Base-by-base conservation (phyloP, 1,139 yeast genomes). In the Pichia kudriavzevii region DNA sequence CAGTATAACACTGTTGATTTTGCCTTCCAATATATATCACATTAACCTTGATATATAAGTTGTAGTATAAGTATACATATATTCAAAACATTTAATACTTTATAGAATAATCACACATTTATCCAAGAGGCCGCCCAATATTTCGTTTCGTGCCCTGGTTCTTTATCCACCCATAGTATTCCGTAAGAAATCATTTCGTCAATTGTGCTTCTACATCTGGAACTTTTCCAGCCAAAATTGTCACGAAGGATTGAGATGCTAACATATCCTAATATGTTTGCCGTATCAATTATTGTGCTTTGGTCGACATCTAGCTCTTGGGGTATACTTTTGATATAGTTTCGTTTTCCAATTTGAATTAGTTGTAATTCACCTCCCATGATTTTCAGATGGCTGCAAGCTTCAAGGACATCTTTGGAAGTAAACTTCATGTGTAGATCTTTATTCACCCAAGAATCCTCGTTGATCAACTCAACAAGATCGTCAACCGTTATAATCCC, bases 21-120 rank as follows among this genome's bases (percentile, higher is more conserved):
- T 61, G 94, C 87, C 5, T 91, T 93, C 63, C 97, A 91, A 60
- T 91, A 88, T 56, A 77, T 88, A 24, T 87, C 96, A 1, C 97
- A 91, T 59, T 54, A 40, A 37, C 13, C 17, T 22, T 11, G n/a
- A n/a, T n/a, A n/a, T n/a, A n/a, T n/a, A n/a, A n/a, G n/a, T n/a
- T n/a, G n/a, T n/a, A n/a, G n/a, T n/a, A n/a, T n/a, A n/a, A n/a
- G 11, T 16, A 24, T 15, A 24, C 26, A 19, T 21, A 32, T 11
- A n/a, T 13, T n/a, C n/a, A n/a, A n/a, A n/a, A n/a, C n/a, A 19
- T 17, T 26, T 21, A 16, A 12, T 16, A 2, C 20, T 15, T 21
- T 27, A 16, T 16, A 26, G 24, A 14, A 9, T n/a, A 21, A 26
- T 31, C 30, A 28, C 11, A 36, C 47, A 34, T 48, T 52, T 7